phyloP scores from a whole-genome alignment of 2,329 filamentous ascomycete genomes.

The Fusarium continuum region DNA sequence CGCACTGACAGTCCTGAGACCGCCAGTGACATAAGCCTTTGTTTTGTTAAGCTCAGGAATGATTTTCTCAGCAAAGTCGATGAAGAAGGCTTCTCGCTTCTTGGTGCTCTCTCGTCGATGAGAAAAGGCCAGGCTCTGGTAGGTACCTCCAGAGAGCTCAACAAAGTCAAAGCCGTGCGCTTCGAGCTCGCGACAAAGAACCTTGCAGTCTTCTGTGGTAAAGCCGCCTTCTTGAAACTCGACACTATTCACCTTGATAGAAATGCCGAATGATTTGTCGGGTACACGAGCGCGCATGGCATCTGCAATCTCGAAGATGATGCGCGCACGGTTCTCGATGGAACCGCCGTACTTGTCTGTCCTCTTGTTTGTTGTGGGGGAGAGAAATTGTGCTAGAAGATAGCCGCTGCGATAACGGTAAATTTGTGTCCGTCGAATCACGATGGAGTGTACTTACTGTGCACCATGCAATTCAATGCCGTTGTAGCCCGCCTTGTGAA shows the following conservation, averaged over 20 bases:
- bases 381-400: constrained; percentile 63
- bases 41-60: constrained; percentile 57
- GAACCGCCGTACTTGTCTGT: constrained; percentile 61
- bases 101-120: constrained; percentile 64
- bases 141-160: constrained; percentile 69
- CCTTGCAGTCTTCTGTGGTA: constrained; percentile 59
- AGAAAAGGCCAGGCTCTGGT: constrained; percentile 61
- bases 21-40: constrained; percentile 67
- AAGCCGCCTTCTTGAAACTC: constrained; percentile 66
- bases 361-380: constrained; percentile 58
- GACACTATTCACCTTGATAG: constrained; percentile 67
- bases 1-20: constrained; percentile 61
- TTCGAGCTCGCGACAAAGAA: constrained; percentile 59
- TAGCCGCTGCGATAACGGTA: constrained; percentile 51
- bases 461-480: constrained; percentile 61
- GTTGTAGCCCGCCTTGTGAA: constrained; percentile 68
- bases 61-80: constrained; percentile 67
- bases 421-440: background rate
- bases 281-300: constrained; percentile 47
- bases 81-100: constrained; percentile 67
- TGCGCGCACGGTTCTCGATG: constrained; percentile 54
- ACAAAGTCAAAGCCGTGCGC: constrained; percentile 63
- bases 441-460: constrained; percentile 45
- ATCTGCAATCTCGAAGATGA: constrained; percentile 57
- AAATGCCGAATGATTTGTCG: constrained; percentile 52